phyloP scores from a whole-genome alignment of 176 grass and related monocot species.

The Cocos nucifera region DNA sequence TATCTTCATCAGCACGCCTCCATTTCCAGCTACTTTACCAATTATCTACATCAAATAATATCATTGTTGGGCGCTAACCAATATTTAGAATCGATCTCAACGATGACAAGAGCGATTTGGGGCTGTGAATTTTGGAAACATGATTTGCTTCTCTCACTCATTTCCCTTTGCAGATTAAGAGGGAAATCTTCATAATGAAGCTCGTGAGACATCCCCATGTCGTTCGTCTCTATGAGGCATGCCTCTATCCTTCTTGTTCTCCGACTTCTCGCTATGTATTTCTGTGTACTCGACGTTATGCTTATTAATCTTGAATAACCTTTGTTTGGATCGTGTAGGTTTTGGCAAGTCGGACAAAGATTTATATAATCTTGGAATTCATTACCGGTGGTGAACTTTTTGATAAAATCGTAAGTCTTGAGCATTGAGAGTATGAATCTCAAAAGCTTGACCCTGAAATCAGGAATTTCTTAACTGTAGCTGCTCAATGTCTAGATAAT shows the following conservation, averaged over 20 bases:
- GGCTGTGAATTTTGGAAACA: too few relatives aligned
- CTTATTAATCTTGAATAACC: too few relatives aligned
- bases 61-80: too few relatives aligned
- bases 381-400: constrained; percentile 96
- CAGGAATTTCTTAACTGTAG: too few relatives aligned
- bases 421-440: constrained; percentile 2
- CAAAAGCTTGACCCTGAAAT: too few relatives aligned
- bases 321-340: constrained; percentile 40
- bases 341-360: constrained; percentile 90
- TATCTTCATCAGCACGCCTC: too few relatives aligned
- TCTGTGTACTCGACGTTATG: constrained; percentile 1
- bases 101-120: too few relatives aligned
- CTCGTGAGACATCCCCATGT: constrained; percentile 96
- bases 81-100: too few relatives aligned
- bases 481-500: too few relatives aligned
- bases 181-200: constrained; percentile 99
- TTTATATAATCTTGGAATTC: constrained; percentile 97
- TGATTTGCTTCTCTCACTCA: not conserved
- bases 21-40: too few relatives aligned
- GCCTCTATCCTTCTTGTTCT: not conserved
- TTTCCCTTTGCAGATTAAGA: constrained; percentile 67
- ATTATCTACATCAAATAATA: too few relatives aligned
- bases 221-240: constrained; percentile 77
- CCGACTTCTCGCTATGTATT: not conserved
- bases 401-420: constrained; percentile 81